Evolutionary conservation across 148 eudicot species (phyloP).

Genomic region (Nepenthes gracilis): DNA sequence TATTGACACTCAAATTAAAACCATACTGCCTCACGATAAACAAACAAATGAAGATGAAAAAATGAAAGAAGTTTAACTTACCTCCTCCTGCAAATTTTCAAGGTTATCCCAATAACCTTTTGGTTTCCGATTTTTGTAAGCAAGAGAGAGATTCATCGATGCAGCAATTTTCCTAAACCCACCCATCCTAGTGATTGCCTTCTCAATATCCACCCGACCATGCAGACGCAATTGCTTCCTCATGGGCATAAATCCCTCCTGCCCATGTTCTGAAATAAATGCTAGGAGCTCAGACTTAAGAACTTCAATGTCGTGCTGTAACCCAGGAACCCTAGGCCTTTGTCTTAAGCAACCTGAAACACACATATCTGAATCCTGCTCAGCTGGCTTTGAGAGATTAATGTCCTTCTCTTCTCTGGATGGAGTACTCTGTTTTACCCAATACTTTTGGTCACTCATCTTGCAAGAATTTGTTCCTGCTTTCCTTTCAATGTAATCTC

Average conservation of each 20-base stretch:
- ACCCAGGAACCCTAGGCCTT: constrained; percentile 73
- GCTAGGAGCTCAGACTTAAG: constrained; percentile 65
- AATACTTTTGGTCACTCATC: constrained; percentile 6
- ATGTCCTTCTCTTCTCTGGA: constrained; percentile 8
- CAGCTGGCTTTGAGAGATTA: constrained; percentile 5
- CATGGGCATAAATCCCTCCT: constrained; percentile 99
- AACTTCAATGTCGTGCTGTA: constrained; percentile 77
- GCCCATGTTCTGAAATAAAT: constrained; percentile 74
- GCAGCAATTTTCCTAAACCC: constrained; percentile 83
- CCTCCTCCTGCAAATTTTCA: constrained; percentile 89
- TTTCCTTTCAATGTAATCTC: constrained; percentile 70
- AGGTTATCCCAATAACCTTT: constrained; percentile 96
- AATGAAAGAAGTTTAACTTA: constrained; percentile 6
- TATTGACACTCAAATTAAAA: background rate
- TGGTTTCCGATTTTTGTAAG: constrained; percentile 92
- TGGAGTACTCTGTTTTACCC: constrained; percentile 15
- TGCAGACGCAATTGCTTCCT: constrained; percentile 83
- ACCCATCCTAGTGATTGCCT: constrained; percentile 93
- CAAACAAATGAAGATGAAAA: background rate
- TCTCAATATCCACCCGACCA: constrained; percentile 89
- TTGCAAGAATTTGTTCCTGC: constrained; percentile 22
- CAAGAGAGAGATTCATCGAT: constrained; percentile 76
- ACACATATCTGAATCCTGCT: constrained; percentile 8
- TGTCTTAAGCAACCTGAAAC: constrained; percentile 33
- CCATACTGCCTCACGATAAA: background rate